Base-by-base conservation (phyloP, 495 filamentous ascomycete genomes). In the Chlorociboria aeruginascens region DNA sequence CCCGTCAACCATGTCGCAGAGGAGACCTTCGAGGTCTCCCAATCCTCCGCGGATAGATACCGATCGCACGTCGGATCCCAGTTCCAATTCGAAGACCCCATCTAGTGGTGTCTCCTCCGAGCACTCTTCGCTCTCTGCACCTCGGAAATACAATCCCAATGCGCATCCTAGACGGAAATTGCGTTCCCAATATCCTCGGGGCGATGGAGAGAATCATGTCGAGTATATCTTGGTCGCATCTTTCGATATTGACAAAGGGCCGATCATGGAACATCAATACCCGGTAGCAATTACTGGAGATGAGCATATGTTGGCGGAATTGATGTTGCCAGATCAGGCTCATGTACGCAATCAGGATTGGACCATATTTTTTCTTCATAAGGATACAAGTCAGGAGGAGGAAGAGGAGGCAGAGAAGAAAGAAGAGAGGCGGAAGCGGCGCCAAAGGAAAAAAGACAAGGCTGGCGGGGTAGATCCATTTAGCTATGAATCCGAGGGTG, bases 311-410 rank as follows among this genome's bases (percentile, higher is more conserved):
- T 70, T 99, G 52, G 92, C 92, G 12, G 92, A 97, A 65, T 78
- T 99, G 61, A 99, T 99, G 92, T 73, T 99, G 53, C 92, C 92
- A 1, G 92, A 99, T 68, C 90, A 96, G 64, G 87, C 89, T 25
- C 92, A 99, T 66, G 82, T 90, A 32, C 76, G 93, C 29, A 90
- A 83, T 58, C 89, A 96, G 63, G 92, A 99, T 63, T 99, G 92
- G 92, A 99, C 92, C 31, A 94, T 97, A 11, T 99, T 99, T 68
- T 99, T 99, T 57, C 60, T 99, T 41, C 92, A 97, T 60, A 97
- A 97, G 61, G 93, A 97, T 61, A 84, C 79, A 6, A 87, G 76
- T 52, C 73, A 80, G 40, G 83, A 86, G 42, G 86, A 84, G 8
- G 86, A 87, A 32, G 85, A 86, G n/a, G 69, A 49, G 60, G 71